phyloP scores from a whole-genome alignment of 139 green algal genomes.

The Asterochloris sp. region DNA sequence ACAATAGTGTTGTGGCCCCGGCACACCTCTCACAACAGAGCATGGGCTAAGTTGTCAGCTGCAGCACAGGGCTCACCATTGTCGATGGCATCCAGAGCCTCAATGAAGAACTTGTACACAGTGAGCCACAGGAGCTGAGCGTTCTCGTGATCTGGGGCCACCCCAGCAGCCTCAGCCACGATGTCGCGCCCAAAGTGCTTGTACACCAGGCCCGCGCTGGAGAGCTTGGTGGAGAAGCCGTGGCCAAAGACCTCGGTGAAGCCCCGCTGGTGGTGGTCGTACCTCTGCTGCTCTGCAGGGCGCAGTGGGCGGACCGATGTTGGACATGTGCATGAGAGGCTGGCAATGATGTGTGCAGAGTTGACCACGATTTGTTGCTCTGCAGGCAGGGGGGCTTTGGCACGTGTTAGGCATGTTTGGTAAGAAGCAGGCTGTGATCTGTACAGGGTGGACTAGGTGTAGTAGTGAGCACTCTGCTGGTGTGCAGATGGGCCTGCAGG shows the following conservation, averaged over 20 bases:
- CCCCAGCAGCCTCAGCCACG: slow-evolving; percentile 43
- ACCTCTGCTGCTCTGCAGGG: slow-evolving; percentile 42
- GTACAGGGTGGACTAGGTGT: too few species aligned
- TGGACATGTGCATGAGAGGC: not conserved
- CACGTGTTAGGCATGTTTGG: too few species aligned
- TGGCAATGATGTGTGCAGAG: not conserved
- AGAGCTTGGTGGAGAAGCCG: slow-evolving; percentile 70
- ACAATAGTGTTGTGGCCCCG: too few species aligned
- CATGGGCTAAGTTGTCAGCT: too few species aligned
- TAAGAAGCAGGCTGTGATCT: too few species aligned
- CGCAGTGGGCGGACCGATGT: not conserved
- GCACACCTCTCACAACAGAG: too few species aligned
- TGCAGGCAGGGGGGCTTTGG: not conserved
- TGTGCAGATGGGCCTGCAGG: too few species aligned
- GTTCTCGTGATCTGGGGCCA: slow-evolving; percentile 50
- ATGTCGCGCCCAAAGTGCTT: slow-evolving; percentile 84
- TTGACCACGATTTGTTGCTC: not conserved
- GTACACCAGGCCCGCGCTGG: slow-evolving; percentile 74
- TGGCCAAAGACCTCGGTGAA: slow-evolving; percentile 78
- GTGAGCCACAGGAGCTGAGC: slow-evolving; percentile 79
- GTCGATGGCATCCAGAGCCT: slow-evolving; percentile 94
- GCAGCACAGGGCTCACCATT: slow-evolving; percentile 64
- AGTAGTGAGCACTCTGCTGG: too few species aligned
- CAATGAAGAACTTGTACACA: slow-evolving; percentile 95
- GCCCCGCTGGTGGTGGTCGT: slow-evolving; percentile 93